Evolutionary conservation across 331 rosid species (phyloP).

Genomic region (Acacia pycnantha): DNA sequence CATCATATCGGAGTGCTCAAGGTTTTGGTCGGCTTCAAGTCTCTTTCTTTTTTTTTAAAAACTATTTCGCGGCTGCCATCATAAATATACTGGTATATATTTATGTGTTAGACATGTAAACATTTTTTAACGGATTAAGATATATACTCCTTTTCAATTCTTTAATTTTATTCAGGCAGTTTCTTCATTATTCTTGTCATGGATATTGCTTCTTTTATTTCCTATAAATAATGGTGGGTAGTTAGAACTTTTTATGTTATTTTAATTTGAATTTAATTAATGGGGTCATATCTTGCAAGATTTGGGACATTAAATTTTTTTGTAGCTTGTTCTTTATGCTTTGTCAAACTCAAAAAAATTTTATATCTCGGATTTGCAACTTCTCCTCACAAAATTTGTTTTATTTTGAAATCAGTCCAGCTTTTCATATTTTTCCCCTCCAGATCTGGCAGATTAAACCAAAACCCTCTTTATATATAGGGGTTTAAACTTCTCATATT

Average conservation of each 20-base stretch:
- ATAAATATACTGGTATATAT: neutral
- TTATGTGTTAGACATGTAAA: neutral
- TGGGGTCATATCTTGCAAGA: neutral
- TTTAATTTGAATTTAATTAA: neutral
- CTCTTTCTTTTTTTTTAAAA: neutral
- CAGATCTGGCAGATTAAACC: neutral
- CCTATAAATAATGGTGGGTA: neutral
- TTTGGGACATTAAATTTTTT: neutral
- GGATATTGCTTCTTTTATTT: neutral
- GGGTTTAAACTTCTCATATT: too few species aligned
- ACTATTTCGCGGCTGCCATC: neutral
- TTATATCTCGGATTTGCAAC: neutral
- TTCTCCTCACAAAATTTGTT: neutral
- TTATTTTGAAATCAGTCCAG: neutral
- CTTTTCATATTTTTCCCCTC: neutral
- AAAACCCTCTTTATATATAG: too few species aligned
- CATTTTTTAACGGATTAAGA: neutral
- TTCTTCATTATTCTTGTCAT: neutral
- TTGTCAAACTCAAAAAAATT: neutral
- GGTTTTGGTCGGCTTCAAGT: neutral
- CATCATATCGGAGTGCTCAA: neutral
- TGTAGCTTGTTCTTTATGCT: neutral
- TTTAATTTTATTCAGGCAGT: neutral
- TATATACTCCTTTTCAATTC: neutral
- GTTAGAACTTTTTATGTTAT: neutral